A percentile compares a stretch with the other conserved stretches of the same genome.
Conservation (phyloP, 257 asterid species). For the Orobanche coerulescens region DNA sequence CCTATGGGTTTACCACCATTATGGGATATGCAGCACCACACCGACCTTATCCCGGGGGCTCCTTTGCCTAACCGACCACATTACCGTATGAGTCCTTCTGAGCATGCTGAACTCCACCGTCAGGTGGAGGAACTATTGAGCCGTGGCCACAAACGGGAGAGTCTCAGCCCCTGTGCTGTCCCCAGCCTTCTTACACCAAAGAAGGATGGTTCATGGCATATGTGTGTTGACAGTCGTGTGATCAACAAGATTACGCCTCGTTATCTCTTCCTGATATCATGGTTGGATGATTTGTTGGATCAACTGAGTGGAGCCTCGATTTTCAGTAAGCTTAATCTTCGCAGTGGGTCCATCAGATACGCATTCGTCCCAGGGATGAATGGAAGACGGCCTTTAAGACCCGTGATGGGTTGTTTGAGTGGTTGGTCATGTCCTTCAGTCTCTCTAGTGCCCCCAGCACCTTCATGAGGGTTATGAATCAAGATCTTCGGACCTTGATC, state of each 20-base stretch:
- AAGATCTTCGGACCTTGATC: neutral
- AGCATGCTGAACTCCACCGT: neutral
- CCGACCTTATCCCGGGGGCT: too few relatives aligned
- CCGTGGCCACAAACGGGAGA: neutral
- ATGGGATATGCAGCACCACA: too few relatives aligned
- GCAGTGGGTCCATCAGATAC: neutral
- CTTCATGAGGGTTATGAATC: constrained; percentile 13
- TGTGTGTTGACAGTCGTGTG: neutral
- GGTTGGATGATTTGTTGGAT: neutral
- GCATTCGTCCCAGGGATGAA: neutral
- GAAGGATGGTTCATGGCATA: neutral
- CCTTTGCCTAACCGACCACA: neutral
- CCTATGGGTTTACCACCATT: too few relatives aligned
- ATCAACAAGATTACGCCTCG: neutral
- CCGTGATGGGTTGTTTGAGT: neutral
- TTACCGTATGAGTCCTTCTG: neutral
- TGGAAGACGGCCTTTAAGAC: neutral
- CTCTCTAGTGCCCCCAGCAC: constrained; percentile 9
- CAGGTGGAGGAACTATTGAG: neutral
- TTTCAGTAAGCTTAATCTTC: neutral
- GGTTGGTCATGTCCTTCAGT: too few relatives aligned
- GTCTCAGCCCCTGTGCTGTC: neutral
- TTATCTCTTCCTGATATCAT: neutral
- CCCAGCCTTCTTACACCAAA: neutral
- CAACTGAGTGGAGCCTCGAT: neutral